Evolutionary conservation across 2,329 filamentous ascomycete species (phyloP), one percentile per base, ranked within the genome.

Genomic region (Paecilomyces niveus): DNA sequence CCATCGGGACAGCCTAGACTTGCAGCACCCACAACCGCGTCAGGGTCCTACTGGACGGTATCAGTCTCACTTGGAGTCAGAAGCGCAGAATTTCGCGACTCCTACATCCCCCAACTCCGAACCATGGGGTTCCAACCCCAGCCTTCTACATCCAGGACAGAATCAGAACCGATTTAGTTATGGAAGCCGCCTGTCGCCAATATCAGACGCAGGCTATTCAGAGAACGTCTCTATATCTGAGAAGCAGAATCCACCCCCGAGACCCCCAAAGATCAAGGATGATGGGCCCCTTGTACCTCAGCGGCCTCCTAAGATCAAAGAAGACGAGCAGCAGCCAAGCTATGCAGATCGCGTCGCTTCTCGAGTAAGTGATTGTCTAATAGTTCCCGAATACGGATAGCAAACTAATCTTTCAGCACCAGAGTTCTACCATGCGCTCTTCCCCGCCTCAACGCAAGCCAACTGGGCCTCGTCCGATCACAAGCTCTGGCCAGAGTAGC

Each of bases 21-120:
- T 88, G 51, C 81, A 86, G 64, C 85, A 88, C 66, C 85, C 85
- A 11, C 85, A 87, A 67, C 85, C 85, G 13, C 80, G 84, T 35
- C 82, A 81, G 61, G 85, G 85, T 1, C 81, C 83, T 1, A 86
- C 84, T 1, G 80, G 80, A 45, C 83, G 84, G 39, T 85, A 85
- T 65, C 84, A 87, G 66, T 81, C 79, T 56, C 80, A 83, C 21
- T 76, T 88, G 9, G 85, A 88, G 70, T 80, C 78, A 1, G 80
- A 86, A 67, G 85, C 85, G 13, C 80, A 84, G 55, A 75, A 78
- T 51, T 86, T 81, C 63, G 26, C 4, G 26, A 74, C 61, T 8
- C 74, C 75, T 1, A 68, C 68, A 11, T 77, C 76, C 0, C 76
- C 75, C 3, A 68, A 68, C 24, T 79, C 77, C 1, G 78, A 79